Conservation (phyloP, 2,329 filamentous ascomycete genomes). For the Akanthomyces muscarius region DNA sequence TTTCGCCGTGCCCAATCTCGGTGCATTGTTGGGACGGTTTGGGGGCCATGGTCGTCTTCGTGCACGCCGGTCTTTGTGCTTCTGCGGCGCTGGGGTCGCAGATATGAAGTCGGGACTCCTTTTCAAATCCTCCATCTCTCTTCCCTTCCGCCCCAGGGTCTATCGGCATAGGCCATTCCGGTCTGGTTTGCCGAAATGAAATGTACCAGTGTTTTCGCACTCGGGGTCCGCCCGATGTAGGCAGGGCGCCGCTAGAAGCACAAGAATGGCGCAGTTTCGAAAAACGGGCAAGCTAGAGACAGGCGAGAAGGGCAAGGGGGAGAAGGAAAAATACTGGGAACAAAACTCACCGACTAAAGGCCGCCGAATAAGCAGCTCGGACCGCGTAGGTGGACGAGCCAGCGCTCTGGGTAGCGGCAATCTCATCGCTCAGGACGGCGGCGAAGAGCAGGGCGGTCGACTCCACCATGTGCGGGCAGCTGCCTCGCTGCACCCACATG, state of each 20-base stretch:
- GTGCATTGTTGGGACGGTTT: neutral
- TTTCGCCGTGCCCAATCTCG: neutral
- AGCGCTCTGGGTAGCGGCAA: conserved; percentile 28
- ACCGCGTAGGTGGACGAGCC: conserved; percentile 56
- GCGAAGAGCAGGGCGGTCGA: conserved; percentile 70
- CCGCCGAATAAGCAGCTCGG: conserved; percentile 67
- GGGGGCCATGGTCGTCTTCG: neutral
- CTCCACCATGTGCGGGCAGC: conserved; percentile 75
- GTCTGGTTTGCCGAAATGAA: neutral
- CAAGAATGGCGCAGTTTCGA: neutral
- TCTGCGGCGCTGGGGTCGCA: neutral
- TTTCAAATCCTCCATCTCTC: neutral
- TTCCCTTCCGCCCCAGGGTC: neutral
- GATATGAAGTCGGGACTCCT: neutral
- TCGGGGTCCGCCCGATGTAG: too few relatives aligned
- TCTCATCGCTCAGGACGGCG: conserved; percentile 62
- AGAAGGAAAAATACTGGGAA: neutral
- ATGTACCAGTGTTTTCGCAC: neutral
- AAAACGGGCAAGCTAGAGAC: neutral
- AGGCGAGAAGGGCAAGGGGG: neutral
- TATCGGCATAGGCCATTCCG: neutral
- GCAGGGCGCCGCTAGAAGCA: neutral
- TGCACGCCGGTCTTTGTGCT: neutral
- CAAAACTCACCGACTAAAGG: conserved; percentile 63
- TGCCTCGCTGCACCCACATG: conserved; percentile 68